phyloP scores from a whole-genome alignment of 768 basidiomycete species.

The Punctularia strigosozonata region DNA sequence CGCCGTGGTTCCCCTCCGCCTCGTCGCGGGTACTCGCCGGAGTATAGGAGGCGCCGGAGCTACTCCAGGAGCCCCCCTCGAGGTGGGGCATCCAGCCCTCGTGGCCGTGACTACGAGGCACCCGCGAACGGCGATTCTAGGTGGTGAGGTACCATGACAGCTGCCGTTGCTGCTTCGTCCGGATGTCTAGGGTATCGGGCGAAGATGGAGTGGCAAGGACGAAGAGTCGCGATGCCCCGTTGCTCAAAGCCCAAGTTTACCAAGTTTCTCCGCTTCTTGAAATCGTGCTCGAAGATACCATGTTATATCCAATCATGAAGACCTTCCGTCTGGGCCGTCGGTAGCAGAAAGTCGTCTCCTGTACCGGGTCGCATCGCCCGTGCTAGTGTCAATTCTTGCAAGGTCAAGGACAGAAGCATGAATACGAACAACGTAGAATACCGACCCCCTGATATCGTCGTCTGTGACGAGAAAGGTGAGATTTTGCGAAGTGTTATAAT shows the following conservation, averaged over 20 bases:
- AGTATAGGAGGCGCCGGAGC: constrained; percentile 63
- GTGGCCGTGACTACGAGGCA: constrained; percentile 32
- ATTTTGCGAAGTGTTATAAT: no score
- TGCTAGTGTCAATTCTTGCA: no score
- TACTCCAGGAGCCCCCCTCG: constrained; percentile 74
- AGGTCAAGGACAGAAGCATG: no score
- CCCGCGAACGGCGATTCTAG: constrained; percentile 34
- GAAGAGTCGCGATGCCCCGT: constrained; percentile 8
- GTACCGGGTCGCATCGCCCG: no score
- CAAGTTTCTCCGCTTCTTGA: constrained; percentile 11
- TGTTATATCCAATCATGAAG: no score
- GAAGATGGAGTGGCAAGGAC: constrained; percentile 19
- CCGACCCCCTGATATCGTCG: no score
- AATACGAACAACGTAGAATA: no score
- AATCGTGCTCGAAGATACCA: no score
- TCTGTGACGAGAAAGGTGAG: no score
- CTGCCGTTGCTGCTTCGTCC: constrained; percentile 14
- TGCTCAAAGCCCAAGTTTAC: constrained; percentile 12
- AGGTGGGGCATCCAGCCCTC: constrained; percentile 41
- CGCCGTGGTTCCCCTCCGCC: constrained; percentile 63
- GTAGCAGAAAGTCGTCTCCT: no score
- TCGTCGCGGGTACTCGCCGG: constrained; percentile 63
- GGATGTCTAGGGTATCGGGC: constrained; percentile 12
- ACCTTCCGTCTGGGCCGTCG: no score
- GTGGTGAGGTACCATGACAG: constrained; percentile 39